Conservation (phyloP, 257 asterid genomes). For the Voacanga thouarsii region DNA sequence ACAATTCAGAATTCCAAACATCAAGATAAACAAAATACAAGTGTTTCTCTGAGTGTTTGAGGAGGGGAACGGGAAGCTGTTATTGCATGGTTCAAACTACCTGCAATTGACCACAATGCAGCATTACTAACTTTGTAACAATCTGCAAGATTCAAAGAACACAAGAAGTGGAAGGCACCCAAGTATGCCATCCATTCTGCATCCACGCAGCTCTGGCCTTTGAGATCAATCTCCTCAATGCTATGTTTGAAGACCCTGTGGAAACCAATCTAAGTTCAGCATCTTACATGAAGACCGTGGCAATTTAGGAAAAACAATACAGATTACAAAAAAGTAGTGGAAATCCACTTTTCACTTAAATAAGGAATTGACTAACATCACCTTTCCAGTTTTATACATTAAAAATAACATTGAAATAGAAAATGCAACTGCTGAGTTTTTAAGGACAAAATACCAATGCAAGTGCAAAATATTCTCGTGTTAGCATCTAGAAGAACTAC, state of each 20-base stretch:
- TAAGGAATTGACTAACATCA: neutral
- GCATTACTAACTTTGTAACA: conserved; percentile 73
- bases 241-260: conserved; percentile 75
- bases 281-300: neutral
- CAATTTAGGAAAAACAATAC: neutral
- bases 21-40: neutral
- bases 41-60: neutral
- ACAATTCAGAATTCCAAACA: conserved; percentile 5
- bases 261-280: conserved; percentile 22
- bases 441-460: neutral
- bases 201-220: conserved; percentile 67
- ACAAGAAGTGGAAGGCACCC: conserved; percentile 74
- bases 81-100: conserved; percentile 26
- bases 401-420: no score
- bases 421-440: neutral
- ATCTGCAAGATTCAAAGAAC: conserved; percentile 59
- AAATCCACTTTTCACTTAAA: neutral
- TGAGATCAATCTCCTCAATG: conserved; percentile 63
- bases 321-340: neutral
- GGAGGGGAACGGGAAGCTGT: neutral
- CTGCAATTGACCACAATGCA: conserved; percentile 80
- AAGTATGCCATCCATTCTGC: conserved; percentile 99
- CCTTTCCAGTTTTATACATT: neutral
- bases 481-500: neutral
- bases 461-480: neutral